Base-by-base conservation (phyloP, 1,284 basidiomycete genomes). In the Takashimella koratensis region DNA sequence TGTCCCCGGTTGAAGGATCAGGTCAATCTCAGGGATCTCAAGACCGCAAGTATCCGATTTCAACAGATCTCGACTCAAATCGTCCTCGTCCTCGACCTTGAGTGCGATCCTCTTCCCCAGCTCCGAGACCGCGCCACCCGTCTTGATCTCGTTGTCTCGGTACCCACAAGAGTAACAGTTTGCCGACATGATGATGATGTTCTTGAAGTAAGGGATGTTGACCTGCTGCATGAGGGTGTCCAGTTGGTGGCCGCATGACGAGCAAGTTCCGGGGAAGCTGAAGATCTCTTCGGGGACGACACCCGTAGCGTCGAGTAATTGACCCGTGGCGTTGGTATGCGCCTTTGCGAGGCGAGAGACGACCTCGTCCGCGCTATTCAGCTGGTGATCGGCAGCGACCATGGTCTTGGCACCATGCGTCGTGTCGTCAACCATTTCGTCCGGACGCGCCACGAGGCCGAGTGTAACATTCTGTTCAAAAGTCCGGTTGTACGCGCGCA, bases 141-240 rank as follows among this genome's bases (percentile, higher is more conserved):
- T 90, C 76, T 98, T 98, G 69, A 98, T 88, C 78, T 98, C 95
- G 71, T 96, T 98, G 77, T 98, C 95, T 62, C 91, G 82, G 77
- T 98, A 98, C 1, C 95, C 95, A 74, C 95, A 98, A 52, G 79
- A 77, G 52, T 91, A 90, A 75, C 96, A 98, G 71, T 97, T 96
- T 23, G 94, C 95, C 23, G 94, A 96, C 95, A 98, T 98, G 77
- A 99, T 94, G 59, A 98, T 79, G 56, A 95, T 88, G 69, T 99
- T 93, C 88, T 98, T 91, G 82, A 99, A 98, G 77, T 99, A 95
- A 0, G 96, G 96, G 62, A 99, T 98, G 67, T 86, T 86, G 66
- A 98, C 88, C 70, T 89, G 91, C 81, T 98, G 95, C 90, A 98
- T 97, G 63, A 86, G 79, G 0, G 95, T 98, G 68, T 91, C 83